Base-by-base conservation (phyloP, 1,139 yeast genomes). In the Diutina siamensis region DNA sequence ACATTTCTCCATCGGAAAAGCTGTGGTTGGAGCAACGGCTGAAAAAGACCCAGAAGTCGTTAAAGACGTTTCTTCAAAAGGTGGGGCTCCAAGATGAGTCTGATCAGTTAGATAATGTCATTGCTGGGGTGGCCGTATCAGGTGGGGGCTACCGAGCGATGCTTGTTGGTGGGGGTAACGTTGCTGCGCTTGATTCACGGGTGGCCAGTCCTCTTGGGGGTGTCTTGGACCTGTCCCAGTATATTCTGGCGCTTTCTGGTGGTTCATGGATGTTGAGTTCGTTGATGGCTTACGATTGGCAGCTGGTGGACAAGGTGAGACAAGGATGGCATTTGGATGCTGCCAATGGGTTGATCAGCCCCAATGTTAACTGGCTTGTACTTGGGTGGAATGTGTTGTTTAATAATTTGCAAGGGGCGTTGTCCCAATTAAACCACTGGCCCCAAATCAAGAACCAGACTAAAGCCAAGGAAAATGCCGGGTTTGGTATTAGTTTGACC, bases 401-500 rank as follows among this genome's bases (percentile, higher is more conserved):
- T 15, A 52, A 52, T 20, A 56, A 61, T 47, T 53, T 64, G 35
- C 48, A 53, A 10, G 55, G 59, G 3, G 63, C 64, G 0, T 54
- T 64, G 36, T 47, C 58, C 15, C 68, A 66, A 46, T 47, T 62
- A 44, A 64, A 63, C 49, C 57, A 59, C 52, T 68, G 66, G 65
- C 51, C 51, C 13, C 46, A 64, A 33, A 72, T 85, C 45, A 56
- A 62, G 44, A 74, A 73, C 48, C 80, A 76, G 44, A 66, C 83
- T 28, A 67, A 73, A 25, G 78, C 56, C 40, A 88, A 89, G 62
- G 63, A 67, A 48, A 69, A 78, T 38, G 95, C 95, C 1, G 96
- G 95, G 1, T 89, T 73, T 62, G 80, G 82, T 46, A 67, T 80
- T 32, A 77, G 89, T 4, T 55, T 89, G 47, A 87, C 96, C n/a